Evolutionary conservation across 768 basidiomycete species (phyloP), one percentile per base, ranked within the genome.

Genomic region (Suillus ampliporus): DNA sequence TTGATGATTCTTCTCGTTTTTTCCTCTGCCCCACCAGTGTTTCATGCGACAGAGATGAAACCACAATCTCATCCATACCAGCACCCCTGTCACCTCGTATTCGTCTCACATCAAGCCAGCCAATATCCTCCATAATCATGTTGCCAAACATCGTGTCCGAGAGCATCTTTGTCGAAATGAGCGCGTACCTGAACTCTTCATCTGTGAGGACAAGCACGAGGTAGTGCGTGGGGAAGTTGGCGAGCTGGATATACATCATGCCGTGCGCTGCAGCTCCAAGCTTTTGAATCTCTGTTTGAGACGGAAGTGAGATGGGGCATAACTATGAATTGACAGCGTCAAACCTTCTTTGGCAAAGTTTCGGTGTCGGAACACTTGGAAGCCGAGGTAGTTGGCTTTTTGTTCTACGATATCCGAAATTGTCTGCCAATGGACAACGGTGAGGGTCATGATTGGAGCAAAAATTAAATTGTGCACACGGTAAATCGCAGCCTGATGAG

Each of bases 321-420:
- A 44, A 38, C 4, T 34, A n/a, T 17, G 11, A 50, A 8, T 31
- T 52, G 41, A 17, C 48, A 56, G 13, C 1, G 23, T 67, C 74
- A 43, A 28, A 92, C 92, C 92, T 69, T 89, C 85, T 40, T 73
- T 79, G 2, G 80, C 72, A 64, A 95, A 86, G 67, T 92, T 89
- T 40, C 92, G 86, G 28, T 81, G 75, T 17, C 88, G 85, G 75
- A 86, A 90, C 61, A 84, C 87, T 71, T 88, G 87, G 46, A 95
- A 76, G n/a, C 95, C 95, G 11, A 96, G 84, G 68, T 93, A 90
- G 64, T 80, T 85, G n/a, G 90, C 91, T 70, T 94, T 95, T 73
- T 92, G 90, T 72, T 95, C 93, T 11, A 89, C 85, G 17, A 90
- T 82, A 60, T 94, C 92, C 47, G 85, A 81, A 64, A 95, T 93